Evolutionary conservation across 2,329 filamentous ascomycete species (phyloP), one percentile per base, ranked within the genome.

Genomic region (Pseudocercospora musae): DNA sequence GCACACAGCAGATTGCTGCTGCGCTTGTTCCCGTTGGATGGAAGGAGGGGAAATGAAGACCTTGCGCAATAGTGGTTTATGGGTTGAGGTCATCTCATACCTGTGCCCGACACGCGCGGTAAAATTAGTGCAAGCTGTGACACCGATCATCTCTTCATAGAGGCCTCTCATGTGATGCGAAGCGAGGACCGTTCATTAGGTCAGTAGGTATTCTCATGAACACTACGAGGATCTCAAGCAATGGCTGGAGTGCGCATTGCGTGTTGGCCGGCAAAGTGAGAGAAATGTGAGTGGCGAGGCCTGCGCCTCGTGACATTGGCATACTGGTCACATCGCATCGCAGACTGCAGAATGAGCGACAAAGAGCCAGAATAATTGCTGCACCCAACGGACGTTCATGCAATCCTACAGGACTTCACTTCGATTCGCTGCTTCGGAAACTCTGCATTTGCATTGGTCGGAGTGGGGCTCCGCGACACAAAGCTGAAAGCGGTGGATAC

Each of bases 11-110:
- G 71, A 87, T 98, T 65, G 94, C 92, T 27, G 94, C 92, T 1
- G 94, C 92, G 9, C 75, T 99, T 77, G 85, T 98, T 76, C 93
- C 93, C 0, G 83, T 95, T 58, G 92, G 92, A 1, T 96, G 91
- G 91, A 85, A 82, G 70, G 89, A 91, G 62, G 83, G 71, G 0
- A 62, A 61, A 49, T 73, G 67, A 40, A 73, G 21, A 48, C 8
- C 27, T 23, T 42, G 31, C 3, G 20, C 1, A n/a, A 3, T 3
- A 40, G 37, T 15, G 37, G 15, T 15, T 15, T 3, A 40, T 5
- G 7, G 15, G 7, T n/a, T 15, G 7, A 40, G 15, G 13, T 40
- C 15, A 15, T 15, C 37, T 9, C 37, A 8, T n/a, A 40, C 11
- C 1, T 18, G n/a, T n/a, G 37, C 13, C 5, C 10, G 15, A 18